A percentile compares a stretch with the other conserved stretches of the same genome.
phyloP scores from a whole-genome alignment of 352 stramenopile species.

The Phytophthora pistaciae region DNA sequence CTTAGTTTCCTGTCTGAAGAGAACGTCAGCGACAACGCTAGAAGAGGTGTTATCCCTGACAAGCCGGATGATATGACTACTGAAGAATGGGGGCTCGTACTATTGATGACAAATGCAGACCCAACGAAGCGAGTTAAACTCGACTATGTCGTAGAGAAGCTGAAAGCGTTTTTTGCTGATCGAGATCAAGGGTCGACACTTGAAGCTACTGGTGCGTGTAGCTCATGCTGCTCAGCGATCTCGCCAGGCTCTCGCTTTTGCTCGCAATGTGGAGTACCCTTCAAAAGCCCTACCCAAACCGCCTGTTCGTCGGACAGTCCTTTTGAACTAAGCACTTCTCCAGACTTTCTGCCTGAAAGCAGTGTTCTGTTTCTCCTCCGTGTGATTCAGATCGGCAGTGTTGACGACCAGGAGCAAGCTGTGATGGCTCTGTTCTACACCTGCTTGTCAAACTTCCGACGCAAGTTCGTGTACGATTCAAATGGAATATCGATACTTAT shows the following conservation, averaged over 20 bases:
- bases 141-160: background rate
- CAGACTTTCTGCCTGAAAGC: background rate
- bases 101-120: too few species aligned
- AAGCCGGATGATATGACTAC: background rate
- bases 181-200: background rate
- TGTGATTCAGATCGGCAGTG: background rate
- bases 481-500: background rate
- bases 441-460: background rate
- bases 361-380: background rate
- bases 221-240: background rate
- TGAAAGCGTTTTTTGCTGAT: background rate
- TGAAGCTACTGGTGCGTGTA: background rate
- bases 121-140: background rate
- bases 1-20: background rate
- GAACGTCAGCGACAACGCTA: background rate
- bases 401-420: background rate
- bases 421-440: background rate
- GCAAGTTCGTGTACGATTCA: background rate
- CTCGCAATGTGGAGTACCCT: background rate
- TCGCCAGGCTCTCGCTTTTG: background rate
- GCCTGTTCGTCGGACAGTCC: background rate
- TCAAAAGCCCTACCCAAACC: background rate
- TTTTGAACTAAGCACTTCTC: background rate
- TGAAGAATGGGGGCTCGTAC: background rate
- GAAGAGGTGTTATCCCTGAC: background rate